A percentile compares a stretch with the other conserved stretches of the same genome.
Evolutionary conservation across 2,329 filamentous ascomycete genomes (phyloP).

Genomic region (Colletotrichum destructivum): DNA sequence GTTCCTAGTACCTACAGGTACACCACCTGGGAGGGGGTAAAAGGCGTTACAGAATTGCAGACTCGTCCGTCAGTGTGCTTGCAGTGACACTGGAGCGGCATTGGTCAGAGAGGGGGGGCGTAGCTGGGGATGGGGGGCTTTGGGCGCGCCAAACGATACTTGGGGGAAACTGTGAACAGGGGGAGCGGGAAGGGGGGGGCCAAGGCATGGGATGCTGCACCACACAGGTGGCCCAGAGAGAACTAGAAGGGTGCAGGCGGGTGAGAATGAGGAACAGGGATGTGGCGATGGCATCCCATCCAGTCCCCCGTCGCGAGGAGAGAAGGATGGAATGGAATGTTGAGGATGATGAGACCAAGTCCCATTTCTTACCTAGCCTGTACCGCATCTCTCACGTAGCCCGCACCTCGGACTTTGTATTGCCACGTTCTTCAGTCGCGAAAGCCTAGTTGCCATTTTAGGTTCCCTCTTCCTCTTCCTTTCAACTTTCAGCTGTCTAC

Average conservation of each 20-base stretch:
- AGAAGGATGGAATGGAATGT: neutral
- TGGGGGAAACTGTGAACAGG: neutral
- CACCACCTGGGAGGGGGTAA: constrained; percentile 28
- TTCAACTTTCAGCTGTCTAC: constrained; percentile 3
- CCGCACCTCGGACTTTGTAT: constrained; percentile 3
- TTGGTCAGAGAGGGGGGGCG: constrained; percentile 35
- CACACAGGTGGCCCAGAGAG: neutral
- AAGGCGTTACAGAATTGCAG: constrained; percentile 42
- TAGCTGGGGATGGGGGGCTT: constrained; percentile 13
- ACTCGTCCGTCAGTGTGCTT: constrained; percentile 39
- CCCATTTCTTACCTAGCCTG: neutral
- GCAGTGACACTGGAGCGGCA: constrained; percentile 36
- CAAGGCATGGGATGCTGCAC: constrained; percentile 5
- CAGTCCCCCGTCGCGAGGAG: neutral
- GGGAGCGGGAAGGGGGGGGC: constrained; percentile 1
- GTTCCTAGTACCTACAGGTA: constrained; percentile 1
- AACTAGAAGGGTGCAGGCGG: neutral
- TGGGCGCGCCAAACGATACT: neutral
- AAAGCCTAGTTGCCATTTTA: constrained; percentile 23
- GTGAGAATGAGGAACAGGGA: constrained; percentile 5
- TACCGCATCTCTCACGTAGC: neutral
- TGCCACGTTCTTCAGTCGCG: constrained; percentile 22
- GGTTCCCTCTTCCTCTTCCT: neutral
- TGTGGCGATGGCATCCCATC: neutral
- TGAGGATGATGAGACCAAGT: neutral